Percentiles rank a stretch among this genome's conserved stretches.
Conservation (phyloP, 257 asterid genomes). For the Leptodermis oblonga region DNA sequence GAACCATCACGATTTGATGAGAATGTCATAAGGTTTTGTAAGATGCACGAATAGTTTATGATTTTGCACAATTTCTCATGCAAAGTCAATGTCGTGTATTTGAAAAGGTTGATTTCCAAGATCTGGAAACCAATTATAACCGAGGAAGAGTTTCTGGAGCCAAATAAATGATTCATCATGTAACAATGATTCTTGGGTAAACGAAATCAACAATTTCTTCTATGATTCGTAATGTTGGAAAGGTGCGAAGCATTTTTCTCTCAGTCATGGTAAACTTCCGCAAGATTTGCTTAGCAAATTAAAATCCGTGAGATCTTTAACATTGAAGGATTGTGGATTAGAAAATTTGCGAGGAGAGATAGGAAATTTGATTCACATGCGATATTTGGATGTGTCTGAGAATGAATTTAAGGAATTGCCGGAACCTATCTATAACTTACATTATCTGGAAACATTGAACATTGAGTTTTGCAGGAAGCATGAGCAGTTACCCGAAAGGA, state of each 20-base stretch:
- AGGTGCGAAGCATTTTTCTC: not conserved
- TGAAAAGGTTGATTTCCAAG: not conserved
- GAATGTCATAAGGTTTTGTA: not conserved
- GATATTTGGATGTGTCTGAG: not conserved
- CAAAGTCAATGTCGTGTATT: not conserved
- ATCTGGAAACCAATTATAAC: not conserved
- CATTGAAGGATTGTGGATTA: not conserved
- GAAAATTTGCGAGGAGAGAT: not conserved
- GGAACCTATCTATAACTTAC: not conserved
- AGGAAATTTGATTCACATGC: not conserved
- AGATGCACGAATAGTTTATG: constrained; percentile 6
- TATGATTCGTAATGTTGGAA: not conserved
- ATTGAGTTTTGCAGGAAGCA: not conserved
- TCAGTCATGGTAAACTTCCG: not conserved
- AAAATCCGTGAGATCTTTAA: not conserved
- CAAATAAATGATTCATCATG: not conserved
- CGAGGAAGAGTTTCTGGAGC: not conserved
- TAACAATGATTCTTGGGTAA: not conserved
- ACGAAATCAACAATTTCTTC: not conserved
- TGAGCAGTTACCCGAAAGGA: not conserved
- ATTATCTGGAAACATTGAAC: not conserved
- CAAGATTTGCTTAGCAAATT: not conserved
- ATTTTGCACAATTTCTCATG: constrained; percentile 4
- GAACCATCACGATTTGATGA: not conserved
- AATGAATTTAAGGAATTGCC: not conserved